Evolutionary conservation across 1,284 basidiomycete genomes (phyloP), one percentile per base, ranked within the genome.

Genomic region (Pseudozyma sp.): DNA sequence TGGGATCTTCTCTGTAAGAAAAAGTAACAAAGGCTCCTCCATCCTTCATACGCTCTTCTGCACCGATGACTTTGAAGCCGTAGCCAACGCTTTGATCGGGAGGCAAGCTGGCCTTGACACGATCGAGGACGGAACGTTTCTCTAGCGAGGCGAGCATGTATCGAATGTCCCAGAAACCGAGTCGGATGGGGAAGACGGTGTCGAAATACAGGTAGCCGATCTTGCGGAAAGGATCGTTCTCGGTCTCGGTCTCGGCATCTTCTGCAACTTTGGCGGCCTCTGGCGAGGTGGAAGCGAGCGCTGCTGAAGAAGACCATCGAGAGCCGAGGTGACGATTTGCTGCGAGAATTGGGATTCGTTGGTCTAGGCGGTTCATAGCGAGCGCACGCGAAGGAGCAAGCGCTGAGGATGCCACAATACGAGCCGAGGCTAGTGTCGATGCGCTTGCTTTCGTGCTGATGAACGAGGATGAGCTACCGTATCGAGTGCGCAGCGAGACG

Each of bases 171-270:
- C 68, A 77, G 48, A 68, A 75, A n/a, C 77, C 79, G 19, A 80
- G 68, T 16, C 68, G 58, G 39, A 81, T 77, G 34, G 80, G 79
- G 47, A 80, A 81, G 51, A 78, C 67, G n/a, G 80, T 75, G 54
- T 81, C 79, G 40, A 80, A 78, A 62, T 79, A 79, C 48, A 79
- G 60, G 39, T 75, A 75, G 48, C 70, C 74, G 42, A 77, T 64
- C 53, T 72, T 75, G 48, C 68, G 68, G 53, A 66, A 68, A 3
- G 73, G 73, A 24, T 75, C 73, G 40, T 51, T 68, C n/a, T 72
- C 68, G 10, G 65, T 75, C 19, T 75, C 68, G 24, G 35, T 52
- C 39, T 71, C 64, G 17, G 68, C 73, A 37, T 68, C 68, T 40
- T 75, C 64, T 9, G 68, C 72, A 9, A 75, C 72, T 30, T 69